Conservation (phyloP, 306 rosid species). For the Vicia faba region DNA sequence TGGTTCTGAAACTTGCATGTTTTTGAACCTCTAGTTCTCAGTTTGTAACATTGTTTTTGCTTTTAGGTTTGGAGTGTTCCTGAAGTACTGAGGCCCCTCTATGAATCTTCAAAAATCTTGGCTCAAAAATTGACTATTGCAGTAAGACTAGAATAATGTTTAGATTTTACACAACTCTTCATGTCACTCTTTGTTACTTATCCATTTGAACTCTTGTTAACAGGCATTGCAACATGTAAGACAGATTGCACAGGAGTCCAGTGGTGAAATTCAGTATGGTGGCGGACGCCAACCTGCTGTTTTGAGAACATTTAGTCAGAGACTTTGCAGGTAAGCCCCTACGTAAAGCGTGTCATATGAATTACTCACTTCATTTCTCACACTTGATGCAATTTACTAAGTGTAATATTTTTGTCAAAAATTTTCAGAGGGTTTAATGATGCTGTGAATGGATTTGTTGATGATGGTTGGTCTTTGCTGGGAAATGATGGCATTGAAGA, state of each 20-base stretch:
- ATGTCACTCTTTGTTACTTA: not conserved
- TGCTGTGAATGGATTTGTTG: slow-evolving; percentile 92
- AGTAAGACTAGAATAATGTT: slow-evolving; percentile 46
- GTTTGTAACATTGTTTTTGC: not conserved
- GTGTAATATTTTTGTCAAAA: too few species aligned
- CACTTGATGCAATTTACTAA: not conserved
- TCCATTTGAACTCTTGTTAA: not conserved
- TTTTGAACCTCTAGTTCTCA: not conserved
- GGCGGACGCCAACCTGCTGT: slow-evolving; percentile 99
- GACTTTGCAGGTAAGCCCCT: slow-evolving; percentile 70
- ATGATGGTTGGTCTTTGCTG: slow-evolving; percentile 91
- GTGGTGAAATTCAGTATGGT: slow-evolving; percentile 84
- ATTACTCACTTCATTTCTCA: not conserved
- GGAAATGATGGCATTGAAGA: slow-evolving; percentile 87
- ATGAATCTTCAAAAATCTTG: slow-evolving; percentile 86
- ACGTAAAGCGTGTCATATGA: not conserved
- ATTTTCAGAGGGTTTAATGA: slow-evolving; percentile 85
- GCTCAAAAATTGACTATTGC: slow-evolving; percentile 91
- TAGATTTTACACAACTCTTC: not conserved
- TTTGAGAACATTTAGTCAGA: slow-evolving; percentile 86
- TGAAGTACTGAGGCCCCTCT: slow-evolving; percentile 93
- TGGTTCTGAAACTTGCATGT: not conserved
- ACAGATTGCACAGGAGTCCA: slow-evolving; percentile 90
- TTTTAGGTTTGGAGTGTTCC: slow-evolving; percentile 93
- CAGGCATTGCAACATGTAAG: slow-evolving; percentile 90